Percentiles rank a stretch among this genome's conserved stretches.
These are phyloP conservation scores for Exophiala spinifera DNA, from an alignment of 2,329 filamentous ascomycete species.

Conservation along the genomic window DNA sequence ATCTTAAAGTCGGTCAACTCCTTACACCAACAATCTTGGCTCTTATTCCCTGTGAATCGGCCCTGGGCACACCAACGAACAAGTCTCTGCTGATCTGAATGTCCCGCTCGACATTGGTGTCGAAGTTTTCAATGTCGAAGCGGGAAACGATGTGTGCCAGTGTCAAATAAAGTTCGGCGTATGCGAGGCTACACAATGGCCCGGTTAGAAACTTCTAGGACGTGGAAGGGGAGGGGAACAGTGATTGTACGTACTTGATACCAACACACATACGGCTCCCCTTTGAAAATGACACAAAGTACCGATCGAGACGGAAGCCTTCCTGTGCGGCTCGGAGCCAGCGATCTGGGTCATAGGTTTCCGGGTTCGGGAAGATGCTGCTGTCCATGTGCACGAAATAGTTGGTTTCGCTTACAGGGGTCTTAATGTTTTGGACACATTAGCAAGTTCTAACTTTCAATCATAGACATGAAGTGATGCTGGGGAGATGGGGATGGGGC, in stretches of 20 bases:
- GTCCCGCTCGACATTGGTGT: conserved; percentile 21
- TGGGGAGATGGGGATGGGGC: too few species aligned
- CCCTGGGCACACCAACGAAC: conserved; percentile 10
- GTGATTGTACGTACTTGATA: conserved; percentile 30
- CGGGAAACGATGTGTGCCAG: conserved; percentile 18
- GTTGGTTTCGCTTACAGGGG: conserved; percentile 29
- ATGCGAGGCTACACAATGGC: conserved; percentile 13
- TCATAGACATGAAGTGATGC: background rate
- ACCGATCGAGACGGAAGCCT: conserved; percentile 36
- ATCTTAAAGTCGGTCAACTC: background rate
- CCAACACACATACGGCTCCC: conserved; percentile 45
- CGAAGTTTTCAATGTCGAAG: conserved; percentile 24
- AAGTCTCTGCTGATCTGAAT: conserved; percentile 22
- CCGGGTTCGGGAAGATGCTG: conserved; percentile 37
- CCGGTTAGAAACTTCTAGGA: too few species aligned
- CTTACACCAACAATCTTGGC: background rate
- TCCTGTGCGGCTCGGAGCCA: conserved; percentile 26
- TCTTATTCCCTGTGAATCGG: background rate
- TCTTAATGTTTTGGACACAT: background rate
- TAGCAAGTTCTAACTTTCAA: background rate
- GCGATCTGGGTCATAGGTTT: conserved; percentile 20
- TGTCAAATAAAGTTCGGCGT: conserved; percentile 25
- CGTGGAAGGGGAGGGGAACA: background rate
- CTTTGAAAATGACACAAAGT: conserved; percentile 41
- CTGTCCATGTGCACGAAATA: conserved; percentile 30